These are phyloP conservation scores for Firmiana major DNA, from an alignment of 345 rosid species.

Conservation along the genomic window DNA sequence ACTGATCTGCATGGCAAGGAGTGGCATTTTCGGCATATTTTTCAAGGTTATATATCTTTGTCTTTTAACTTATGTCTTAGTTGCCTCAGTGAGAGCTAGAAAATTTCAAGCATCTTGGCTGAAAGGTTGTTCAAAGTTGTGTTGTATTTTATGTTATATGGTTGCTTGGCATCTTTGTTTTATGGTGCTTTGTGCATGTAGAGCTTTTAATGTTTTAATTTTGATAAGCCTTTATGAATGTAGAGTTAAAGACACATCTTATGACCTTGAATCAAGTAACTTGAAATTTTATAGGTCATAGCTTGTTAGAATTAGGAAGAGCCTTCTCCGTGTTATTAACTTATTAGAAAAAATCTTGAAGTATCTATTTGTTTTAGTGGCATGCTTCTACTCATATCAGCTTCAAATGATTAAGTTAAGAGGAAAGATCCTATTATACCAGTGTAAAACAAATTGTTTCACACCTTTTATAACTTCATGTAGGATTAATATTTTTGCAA, in stretches of 20 bases:
- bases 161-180: background rate
- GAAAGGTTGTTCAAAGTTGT: background rate
- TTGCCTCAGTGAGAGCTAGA: background rate
- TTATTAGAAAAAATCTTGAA: background rate
- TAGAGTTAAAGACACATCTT: background rate
- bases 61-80: background rate
- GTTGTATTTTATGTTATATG: background rate
- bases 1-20: conserved; percentile 84
- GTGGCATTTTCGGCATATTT: conserved; percentile 98
- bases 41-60: conserved; percentile 63
- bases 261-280: background rate
- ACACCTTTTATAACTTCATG: too few relatives aligned
- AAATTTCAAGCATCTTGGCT: background rate
- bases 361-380: background rate
- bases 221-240: background rate
- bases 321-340: background rate
- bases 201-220: background rate
- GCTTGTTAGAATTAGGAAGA: background rate
- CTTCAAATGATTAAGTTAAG: background rate
- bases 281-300: background rate
- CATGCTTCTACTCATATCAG: background rate
- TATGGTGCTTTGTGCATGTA: background rate
- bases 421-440: too few relatives aligned
- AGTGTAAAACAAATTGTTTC: too few relatives aligned
- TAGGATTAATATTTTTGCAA: too few relatives aligned